These are phyloP conservation scores for Leptodermis oblonga DNA, from an alignment of 257 asterid species.

Conservation along the genomic window DNA sequence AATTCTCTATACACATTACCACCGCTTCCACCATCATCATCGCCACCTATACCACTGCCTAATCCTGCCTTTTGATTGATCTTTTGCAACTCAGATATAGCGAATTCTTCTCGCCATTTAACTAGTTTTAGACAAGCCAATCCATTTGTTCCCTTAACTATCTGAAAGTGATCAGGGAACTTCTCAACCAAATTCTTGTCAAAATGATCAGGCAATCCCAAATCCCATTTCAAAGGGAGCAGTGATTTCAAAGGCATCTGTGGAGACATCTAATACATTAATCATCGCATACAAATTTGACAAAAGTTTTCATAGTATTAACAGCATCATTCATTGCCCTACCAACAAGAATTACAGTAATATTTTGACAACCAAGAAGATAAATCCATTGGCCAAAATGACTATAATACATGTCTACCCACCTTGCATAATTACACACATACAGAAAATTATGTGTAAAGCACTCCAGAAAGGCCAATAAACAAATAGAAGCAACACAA, in stretches of 20 bases:
- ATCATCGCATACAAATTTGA: slow-evolving; percentile 4
- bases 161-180: slow-evolving; percentile 57
- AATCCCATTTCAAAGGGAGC: slow-evolving; percentile 86
- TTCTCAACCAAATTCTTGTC: slow-evolving; percentile 51
- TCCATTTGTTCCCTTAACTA: slow-evolving; percentile 62
- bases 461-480: background rate
- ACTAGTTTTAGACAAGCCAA: slow-evolving; percentile 59
- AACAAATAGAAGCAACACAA: too few species aligned
- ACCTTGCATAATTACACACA: background rate
- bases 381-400: background rate
- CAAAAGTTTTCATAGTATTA: background rate
- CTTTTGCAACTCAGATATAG: slow-evolving; percentile 71
- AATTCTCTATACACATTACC: slow-evolving; percentile 45
- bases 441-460: too few species aligned
- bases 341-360: background rate
- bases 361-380: background rate
- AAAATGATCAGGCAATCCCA: slow-evolving; percentile 82
- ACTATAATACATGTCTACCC: background rate
- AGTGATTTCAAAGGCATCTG: slow-evolving; percentile 72
- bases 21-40: slow-evolving; percentile 15
- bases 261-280: slow-evolving; percentile 10
- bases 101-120: slow-evolving; percentile 62
- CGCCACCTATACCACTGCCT: slow-evolving; percentile 13
- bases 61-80: slow-evolving; percentile 47
- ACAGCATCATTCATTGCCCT: background rate